These are phyloP conservation scores for Gomphus sp. DNA, from an alignment of 1,284 basidiomycete genomes.

Conservation along the genomic window DNA sequence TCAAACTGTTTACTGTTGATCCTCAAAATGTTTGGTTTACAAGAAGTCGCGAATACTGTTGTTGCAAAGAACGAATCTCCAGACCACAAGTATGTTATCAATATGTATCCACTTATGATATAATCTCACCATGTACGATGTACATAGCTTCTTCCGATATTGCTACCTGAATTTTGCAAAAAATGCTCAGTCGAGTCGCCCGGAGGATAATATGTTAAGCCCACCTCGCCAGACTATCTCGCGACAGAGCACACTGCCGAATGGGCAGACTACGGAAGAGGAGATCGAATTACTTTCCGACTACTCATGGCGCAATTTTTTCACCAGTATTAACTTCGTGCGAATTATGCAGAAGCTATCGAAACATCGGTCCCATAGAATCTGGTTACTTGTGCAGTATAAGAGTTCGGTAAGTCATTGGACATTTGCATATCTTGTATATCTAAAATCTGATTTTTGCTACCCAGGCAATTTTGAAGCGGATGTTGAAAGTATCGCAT, in stretches of 20 bases:
- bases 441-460: slow-evolving; percentile 13
- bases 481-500: slow-evolving; percentile 89
- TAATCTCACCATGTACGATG: neutral
- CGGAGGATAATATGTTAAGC: slow-evolving; percentile 52
- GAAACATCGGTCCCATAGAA: slow-evolving; percentile 89
- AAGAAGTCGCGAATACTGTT: slow-evolving; percentile 81
- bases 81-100: slow-evolving; percentile 63
- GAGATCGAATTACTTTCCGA: slow-evolving; percentile 89
- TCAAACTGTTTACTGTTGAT: slow-evolving; percentile 93
- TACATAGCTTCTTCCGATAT: slow-evolving; percentile 88
- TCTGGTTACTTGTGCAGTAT: slow-evolving; percentile 95
- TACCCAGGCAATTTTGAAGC: slow-evolving; percentile 83
- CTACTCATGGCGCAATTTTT: slow-evolving; percentile 98
- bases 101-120: neutral
- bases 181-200: slow-evolving; percentile 41
- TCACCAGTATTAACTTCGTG: slow-evolving; percentile 96
- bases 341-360: slow-evolving; percentile 98
- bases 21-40: slow-evolving; percentile 96
- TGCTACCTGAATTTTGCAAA: slow-evolving; percentile 72
- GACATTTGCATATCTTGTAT: neutral
- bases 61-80: slow-evolving; percentile 84
- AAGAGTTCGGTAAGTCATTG: slow-evolving; percentile 80
- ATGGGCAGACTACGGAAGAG: slow-evolving; percentile 66
- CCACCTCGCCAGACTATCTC: slow-evolving; percentile 46
- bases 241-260: slow-evolving; percentile 49